Percentiles rank a stretch among this genome's conserved stretches.
Evolutionary conservation across 768 basidiomycete genomes (phyloP).

Genomic region (Dacryopinax primogenitus): DNA sequence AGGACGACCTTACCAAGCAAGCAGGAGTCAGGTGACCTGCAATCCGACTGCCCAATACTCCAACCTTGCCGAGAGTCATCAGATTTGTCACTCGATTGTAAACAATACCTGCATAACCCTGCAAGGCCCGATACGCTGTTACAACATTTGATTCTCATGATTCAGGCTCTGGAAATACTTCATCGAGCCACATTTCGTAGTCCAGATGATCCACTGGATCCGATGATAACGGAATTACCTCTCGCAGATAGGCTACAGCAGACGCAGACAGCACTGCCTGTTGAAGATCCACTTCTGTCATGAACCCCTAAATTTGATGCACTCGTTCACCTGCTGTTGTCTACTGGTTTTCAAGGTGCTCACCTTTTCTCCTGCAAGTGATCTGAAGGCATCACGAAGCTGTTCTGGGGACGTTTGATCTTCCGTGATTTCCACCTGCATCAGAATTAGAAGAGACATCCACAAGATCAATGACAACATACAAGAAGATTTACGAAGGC

Average conservation of each 20-base stretch:
- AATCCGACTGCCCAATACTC: too few relatives aligned
- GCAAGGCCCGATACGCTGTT: too few relatives aligned
- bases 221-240: conserved; percentile 53
- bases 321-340: conserved; percentile 13
- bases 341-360: neutral
- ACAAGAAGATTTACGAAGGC: conserved; percentile 91
- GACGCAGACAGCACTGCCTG: conserved; percentile 64
- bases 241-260: conserved; percentile 67
- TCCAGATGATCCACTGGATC: conserved; percentile 41
- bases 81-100: too few relatives aligned
- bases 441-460: neutral
- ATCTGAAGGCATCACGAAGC: conserved; percentile 83
- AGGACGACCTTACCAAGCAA: too few relatives aligned
- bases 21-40: too few relatives aligned
- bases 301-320: conserved; percentile 51
- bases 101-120: too few relatives aligned
- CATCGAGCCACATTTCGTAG: conserved; percentile 70
- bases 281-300: conserved; percentile 85
- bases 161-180: conserved; percentile 45
- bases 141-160: too few relatives aligned
- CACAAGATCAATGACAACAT: conserved; percentile 19
- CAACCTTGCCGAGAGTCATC: too few relatives aligned
- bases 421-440: conserved; percentile 85
- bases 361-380: conserved; percentile 82
- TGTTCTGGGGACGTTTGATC: conserved; percentile 90